A percentile compares a stretch with the other conserved stretches of the same genome.
These are phyloP conservation scores for Lolium multiflorum DNA, from an alignment of 176 grass and related monocot species.

Conservation along the genomic window DNA sequence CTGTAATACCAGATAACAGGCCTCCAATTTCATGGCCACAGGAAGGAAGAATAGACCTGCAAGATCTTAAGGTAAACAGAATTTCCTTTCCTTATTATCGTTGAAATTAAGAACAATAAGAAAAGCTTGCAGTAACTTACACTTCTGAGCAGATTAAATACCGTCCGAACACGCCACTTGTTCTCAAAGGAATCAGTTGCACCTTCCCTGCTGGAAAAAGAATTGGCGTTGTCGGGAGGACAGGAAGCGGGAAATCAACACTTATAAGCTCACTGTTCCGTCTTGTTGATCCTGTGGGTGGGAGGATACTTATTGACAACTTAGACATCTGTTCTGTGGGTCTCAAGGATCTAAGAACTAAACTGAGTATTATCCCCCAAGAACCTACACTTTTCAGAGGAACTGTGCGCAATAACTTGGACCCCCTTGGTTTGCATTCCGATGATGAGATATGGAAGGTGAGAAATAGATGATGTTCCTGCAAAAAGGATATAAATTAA, in stretches of 20 bases:
- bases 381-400: conserved; percentile 96
- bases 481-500: not conserved
- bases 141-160: conserved; percentile 79
- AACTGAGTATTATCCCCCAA: conserved; percentile 96
- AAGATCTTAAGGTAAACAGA: conserved; percentile 77
- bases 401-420: conserved; percentile 84
- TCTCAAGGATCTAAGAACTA: conserved; percentile 93
- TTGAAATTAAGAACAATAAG: not conserved
- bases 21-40: conserved; percentile 85
- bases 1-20: conserved; percentile 70
- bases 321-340: conserved; percentile 85
- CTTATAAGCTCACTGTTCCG: conserved; percentile 89
- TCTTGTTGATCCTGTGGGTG: conserved; percentile 73
- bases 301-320: conserved; percentile 86
- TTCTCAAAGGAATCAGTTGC: conserved; percentile 94
- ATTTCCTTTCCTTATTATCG: conserved; percentile 5
- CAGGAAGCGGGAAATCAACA: conserved; percentile 94
- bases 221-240: conserved; percentile 90
- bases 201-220: conserved; percentile 76
- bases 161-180: conserved; percentile 71
- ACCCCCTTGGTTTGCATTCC: conserved; percentile 78
- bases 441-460: conserved; percentile 99
- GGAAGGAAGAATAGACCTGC: conserved; percentile 81
- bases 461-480: conserved; percentile 16
- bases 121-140: conserved; percentile 25